phyloP scores from a whole-genome alignment of 352 stramenopile species.

The Pythium diclinum region DNA sequence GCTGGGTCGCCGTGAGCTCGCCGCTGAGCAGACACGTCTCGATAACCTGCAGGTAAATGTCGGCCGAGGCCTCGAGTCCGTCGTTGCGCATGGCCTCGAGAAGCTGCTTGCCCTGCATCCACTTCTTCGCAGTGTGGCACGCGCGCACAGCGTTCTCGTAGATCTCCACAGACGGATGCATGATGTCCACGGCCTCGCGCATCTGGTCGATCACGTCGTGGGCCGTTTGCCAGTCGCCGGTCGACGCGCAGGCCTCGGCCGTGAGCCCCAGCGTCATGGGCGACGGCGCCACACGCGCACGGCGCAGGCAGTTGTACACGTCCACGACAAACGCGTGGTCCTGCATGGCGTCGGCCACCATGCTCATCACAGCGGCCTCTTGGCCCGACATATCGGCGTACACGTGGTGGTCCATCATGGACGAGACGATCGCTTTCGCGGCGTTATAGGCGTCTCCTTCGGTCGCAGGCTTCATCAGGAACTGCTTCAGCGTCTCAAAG shows the following conservation, averaged over 20 bases:
- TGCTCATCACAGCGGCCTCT: constrained; percentile 75
- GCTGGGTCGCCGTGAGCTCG: constrained; percentile 52
- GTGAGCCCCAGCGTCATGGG: constrained; percentile 69
- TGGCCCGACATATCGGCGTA: constrained; percentile 65
- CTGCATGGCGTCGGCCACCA: constrained; percentile 63
- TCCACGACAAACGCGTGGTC: constrained; percentile 51
- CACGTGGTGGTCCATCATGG: constrained; percentile 58
- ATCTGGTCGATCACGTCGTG: constrained; percentile 70
- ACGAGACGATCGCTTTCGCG: constrained; percentile 40
- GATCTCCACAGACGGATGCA: constrained; percentile 61
- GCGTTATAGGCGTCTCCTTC: constrained; percentile 31
- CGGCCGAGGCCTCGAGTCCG: constrained; percentile 45
- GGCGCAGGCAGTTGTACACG: constrained; percentile 56
- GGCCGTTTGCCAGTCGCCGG: constrained; percentile 51
- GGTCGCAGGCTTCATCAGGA: constrained; percentile 44
- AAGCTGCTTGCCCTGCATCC: constrained; percentile 68
- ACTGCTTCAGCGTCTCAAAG: constrained; percentile 65
- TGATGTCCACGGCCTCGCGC: constrained; percentile 62
- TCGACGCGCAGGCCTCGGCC: constrained; percentile 48
- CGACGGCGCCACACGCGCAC: constrained; percentile 55
- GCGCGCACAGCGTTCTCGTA: constrained; percentile 71
- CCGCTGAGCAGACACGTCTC: constrained; percentile 44
- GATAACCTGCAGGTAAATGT: constrained; percentile 51
- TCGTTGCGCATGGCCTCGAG: constrained; percentile 61
- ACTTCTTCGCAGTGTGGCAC: constrained; percentile 51